Evolutionary conservation across 1,284 basidiomycete species (phyloP), one percentile per base, ranked within the genome.

Genomic region (Acaromyces ingoldii): DNA sequence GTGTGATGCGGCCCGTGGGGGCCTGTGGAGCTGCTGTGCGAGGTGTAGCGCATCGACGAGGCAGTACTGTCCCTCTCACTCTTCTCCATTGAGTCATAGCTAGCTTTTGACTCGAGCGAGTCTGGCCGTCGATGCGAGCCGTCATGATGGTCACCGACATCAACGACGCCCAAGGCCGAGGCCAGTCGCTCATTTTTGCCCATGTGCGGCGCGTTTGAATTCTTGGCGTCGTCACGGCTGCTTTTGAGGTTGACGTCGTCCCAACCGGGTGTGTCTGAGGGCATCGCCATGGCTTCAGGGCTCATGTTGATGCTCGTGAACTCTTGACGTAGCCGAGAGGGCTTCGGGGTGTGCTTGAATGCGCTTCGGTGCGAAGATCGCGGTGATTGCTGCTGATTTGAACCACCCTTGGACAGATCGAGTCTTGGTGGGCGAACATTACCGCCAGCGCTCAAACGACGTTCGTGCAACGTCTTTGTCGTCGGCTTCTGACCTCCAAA

Each of bases 111-210:
- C 38, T 22, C 28, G 7, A 25, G 13, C 28, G 13, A 25, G 13
- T 40, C 38, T 17, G 17, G 9, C 38, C 17, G 4, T 17, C 36
- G 17, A 4, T 37, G 17, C 4, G 17, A 17, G 7, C 36, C 17
- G 7, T 17, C 17, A 37, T 37, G 24, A 7, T 37, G 36, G 24
- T 22, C 17, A 17, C 24, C 24, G 17, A 22, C 17, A 3, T 17
- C 17, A 17, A 37, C 5, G 3, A 28, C 42, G 11, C 42, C 42
- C 13, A 45, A 11, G 19, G 42, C 42, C 13, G 22, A 15, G n/a
- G 42, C 42, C 24, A 45, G 24, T 13, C 42, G 19, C 13, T 45
- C 42, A 30, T 45, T 45, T 30, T 30, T 45, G 11, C 22, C 17
- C 15, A 17, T 13, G 22, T 26, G 24, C 9, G 13, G 7, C 17